Percentiles rank a stretch among this genome's conserved stretches.
Conservation (phyloP, 2,329 filamentous ascomycete genomes). For the Thyridium curvatum region DNA sequence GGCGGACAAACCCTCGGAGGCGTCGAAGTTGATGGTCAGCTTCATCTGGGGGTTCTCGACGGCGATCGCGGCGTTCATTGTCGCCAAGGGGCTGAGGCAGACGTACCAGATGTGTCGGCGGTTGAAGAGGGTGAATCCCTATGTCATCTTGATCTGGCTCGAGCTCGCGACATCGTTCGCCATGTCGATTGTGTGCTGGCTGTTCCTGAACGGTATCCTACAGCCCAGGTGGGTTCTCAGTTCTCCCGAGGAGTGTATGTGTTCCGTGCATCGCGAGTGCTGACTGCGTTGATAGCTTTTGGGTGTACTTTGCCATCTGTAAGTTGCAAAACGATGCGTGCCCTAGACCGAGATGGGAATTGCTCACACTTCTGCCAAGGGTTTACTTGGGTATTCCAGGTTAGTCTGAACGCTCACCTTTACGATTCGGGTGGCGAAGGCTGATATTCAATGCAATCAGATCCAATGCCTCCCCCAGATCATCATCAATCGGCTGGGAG, state of each 20-base stretch:
- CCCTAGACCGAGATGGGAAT: not conserved
- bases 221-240: not conserved
- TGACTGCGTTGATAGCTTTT: not conserved
- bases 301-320: not conserved
- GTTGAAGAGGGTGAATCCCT: not conserved
- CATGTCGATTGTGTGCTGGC: not conserved
- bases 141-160: not conserved
- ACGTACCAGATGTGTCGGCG: not conserved
- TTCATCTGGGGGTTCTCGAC: not conserved
- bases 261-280: not conserved
- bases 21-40: not conserved
- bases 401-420: not conserved
- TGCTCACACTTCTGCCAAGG: slow-evolving; percentile 1
- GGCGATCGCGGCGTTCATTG: not conserved
- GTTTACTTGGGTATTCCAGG: slow-evolving; percentile 21
- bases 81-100: not conserved
- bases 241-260: too few species aligned
- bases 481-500: slow-evolving; percentile 40
- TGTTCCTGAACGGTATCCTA: not conserved
- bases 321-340: not conserved
- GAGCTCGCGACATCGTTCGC: not conserved
- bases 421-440: too few species aligned
- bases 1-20: not conserved
- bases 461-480: slow-evolving; percentile 44
- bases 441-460: slow-evolving; percentile 8